Percentiles rank a stretch among this genome's conserved stretches.
Evolutionary conservation across 257 asterid species (phyloP).

Genomic region (Gardenia jasminoides): DNA sequence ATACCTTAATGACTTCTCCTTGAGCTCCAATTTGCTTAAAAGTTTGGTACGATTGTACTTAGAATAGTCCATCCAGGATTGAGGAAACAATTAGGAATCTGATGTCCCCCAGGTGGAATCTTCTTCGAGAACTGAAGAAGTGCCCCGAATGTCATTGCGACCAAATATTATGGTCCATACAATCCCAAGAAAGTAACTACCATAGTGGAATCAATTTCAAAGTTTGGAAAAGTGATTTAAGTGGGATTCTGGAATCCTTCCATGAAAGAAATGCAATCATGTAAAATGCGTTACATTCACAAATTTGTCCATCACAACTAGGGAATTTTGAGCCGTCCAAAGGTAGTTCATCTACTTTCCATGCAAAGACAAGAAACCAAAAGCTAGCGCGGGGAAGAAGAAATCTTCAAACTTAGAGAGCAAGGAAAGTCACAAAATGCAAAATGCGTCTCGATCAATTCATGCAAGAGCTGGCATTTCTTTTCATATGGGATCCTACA

Average conservation of each 20-base stretch:
- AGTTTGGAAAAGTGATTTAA: background rate
- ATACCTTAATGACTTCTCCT: background rate
- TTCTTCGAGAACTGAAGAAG: background rate
- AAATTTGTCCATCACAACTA: background rate
- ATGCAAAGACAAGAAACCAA: background rate
- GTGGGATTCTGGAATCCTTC: conserved; percentile 12
- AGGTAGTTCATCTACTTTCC: background rate
- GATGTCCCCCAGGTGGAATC: background rate
- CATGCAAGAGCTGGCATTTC: background rate
- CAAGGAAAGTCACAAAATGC: background rate
- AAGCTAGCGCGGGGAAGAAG: background rate
- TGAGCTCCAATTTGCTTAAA: background rate
- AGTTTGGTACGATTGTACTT: background rate
- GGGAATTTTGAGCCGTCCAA: background rate
- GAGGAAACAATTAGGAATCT: background rate
- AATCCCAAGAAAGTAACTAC: background rate
- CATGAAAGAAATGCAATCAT: background rate
- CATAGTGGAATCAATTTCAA: background rate
- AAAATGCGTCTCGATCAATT: background rate
- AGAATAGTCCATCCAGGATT: background rate
- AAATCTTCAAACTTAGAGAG: background rate
- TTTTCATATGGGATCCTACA: background rate
- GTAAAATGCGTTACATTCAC: background rate
- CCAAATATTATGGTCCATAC: background rate
- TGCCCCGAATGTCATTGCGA: background rate